Conservation (phyloP, 768 basidiomycete species). For the Lactarius quietus region DNA sequence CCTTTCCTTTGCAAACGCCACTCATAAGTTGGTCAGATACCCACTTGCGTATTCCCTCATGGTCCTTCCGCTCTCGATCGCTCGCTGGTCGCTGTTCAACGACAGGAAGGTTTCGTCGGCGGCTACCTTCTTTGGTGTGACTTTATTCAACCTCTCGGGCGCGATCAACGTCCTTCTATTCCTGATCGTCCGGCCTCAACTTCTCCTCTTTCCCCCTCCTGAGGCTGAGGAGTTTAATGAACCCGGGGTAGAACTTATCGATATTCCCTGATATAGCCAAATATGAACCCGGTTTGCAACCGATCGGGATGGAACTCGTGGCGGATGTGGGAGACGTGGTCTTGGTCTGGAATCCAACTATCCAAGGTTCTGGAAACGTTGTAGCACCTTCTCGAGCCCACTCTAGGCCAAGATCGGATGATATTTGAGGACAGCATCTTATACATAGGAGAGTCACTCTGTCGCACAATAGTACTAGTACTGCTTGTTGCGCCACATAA, state of each 20-base stretch:
- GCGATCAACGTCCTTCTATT: conserved; percentile 40
- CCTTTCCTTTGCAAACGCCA: not conserved
- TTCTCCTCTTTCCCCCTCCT: conserved; percentile 33
- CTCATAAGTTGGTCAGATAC: conserved; percentile 31
- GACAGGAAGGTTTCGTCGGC: conserved; percentile 29
- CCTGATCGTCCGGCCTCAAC: conserved; percentile 35
- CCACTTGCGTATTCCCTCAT: conserved; percentile 39
- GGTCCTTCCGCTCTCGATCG: conserved; percentile 39
- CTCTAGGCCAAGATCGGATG: not conserved
- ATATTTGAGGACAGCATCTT: not conserved
- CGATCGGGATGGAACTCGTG: not conserved
- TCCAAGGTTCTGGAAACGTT: too few species aligned
- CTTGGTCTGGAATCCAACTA: too few species aligned
- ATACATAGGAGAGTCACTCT: not conserved
- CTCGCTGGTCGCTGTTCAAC: conserved; percentile 37
- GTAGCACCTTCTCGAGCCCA: not conserved
- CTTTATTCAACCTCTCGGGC: conserved; percentile 39
- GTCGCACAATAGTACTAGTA: too few species aligned
- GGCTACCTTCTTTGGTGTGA: conserved; percentile 34
- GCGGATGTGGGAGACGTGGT: not conserved
- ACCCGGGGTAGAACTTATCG: not conserved
- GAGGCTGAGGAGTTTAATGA: not conserved
- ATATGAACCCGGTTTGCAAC: not conserved
- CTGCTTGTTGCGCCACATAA: too few species aligned
- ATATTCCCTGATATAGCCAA: not conserved